These are phyloP conservation scores for Xylaria arbuscula DNA, from an alignment of 2,329 filamentous ascomycete genomes.

Conservation along the genomic window DNA sequence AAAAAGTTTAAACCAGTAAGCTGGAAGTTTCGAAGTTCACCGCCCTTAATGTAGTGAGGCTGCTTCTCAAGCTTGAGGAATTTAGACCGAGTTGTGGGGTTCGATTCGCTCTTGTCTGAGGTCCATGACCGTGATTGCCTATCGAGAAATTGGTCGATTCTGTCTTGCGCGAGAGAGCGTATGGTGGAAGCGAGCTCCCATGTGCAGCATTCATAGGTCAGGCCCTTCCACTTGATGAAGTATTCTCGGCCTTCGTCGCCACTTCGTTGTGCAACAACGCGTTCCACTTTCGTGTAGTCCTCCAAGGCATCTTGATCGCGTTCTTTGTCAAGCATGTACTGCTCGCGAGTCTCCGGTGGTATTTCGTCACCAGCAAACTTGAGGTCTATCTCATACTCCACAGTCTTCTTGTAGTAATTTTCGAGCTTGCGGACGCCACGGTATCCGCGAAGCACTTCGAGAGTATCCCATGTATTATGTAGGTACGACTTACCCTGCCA, in stretches of 20 bases:
- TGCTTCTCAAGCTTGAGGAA: constrained; percentile 82
- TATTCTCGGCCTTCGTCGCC: constrained; percentile 88
- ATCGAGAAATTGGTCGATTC: constrained; percentile 92
- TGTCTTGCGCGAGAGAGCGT: constrained; percentile 81
- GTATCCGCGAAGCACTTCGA: constrained; percentile 77
- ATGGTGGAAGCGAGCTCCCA: constrained; percentile 87
- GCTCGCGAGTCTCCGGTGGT: constrained; percentile 86
- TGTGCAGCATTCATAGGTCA: constrained; percentile 93
- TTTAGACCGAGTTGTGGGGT: constrained; percentile 76
- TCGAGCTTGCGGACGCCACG: constrained; percentile 90
- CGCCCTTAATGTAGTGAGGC: constrained; percentile 84
- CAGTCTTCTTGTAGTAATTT: constrained; percentile 90
- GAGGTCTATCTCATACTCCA: constrained; percentile 83
- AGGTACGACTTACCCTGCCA: constrained; percentile 97
- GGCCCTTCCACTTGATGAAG: constrained; percentile 94
- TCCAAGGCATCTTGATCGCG: constrained; percentile 87
- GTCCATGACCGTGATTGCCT: constrained; percentile 82
- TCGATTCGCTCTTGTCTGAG: constrained; percentile 83
- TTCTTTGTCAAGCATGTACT: constrained; percentile 95
- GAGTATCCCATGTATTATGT: constrained; percentile 94
- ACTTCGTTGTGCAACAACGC: constrained; percentile 85
- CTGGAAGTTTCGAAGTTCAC: constrained; percentile 91
- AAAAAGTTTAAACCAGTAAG: constrained; percentile 94
- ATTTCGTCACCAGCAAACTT: constrained; percentile 78
- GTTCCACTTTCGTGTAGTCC: constrained; percentile 92